These are phyloP conservation scores for Lactuca saligna DNA, from an alignment of 129 eudicot species.

Conservation along the genomic window DNA sequence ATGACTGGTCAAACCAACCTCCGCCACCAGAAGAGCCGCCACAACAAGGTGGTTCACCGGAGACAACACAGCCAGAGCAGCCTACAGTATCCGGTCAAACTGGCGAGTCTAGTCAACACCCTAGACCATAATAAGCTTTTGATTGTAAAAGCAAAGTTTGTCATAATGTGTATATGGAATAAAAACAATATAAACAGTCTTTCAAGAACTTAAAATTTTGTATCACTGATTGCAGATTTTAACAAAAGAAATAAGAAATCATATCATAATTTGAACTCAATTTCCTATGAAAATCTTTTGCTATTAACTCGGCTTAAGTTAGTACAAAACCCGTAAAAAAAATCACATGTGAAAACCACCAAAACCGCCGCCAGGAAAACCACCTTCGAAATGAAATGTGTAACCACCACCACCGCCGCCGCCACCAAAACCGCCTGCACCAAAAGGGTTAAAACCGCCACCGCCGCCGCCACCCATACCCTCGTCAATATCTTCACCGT, in stretches of 20 bases:
- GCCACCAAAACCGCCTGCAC: slow-evolving; percentile 95
- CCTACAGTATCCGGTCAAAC: slow-evolving; percentile 32
- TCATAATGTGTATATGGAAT: not conserved
- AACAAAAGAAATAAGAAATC: slow-evolving; percentile 22
- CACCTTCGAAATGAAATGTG: slow-evolving; percentile 93
- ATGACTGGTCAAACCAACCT: slow-evolving; percentile 34
- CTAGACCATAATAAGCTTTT: slow-evolving; percentile 1
- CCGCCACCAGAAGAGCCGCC: slow-evolving; percentile 35
- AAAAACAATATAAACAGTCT: not conserved
- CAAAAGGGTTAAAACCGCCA: slow-evolving; percentile 89
- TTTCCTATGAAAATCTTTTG: slow-evolving; percentile 25
- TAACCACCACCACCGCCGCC: slow-evolving; percentile 71
- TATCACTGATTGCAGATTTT: slow-evolving; percentile 19
- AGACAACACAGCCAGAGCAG: slow-evolving; percentile 32
- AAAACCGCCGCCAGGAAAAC: slow-evolving; percentile 81
- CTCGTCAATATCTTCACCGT: slow-evolving; percentile 90
- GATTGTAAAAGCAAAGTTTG: slow-evolving; percentile 2
- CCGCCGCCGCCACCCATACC: slow-evolving; percentile 87
- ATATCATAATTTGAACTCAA: slow-evolving; percentile 25
- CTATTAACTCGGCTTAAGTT: slow-evolving; percentile 24
- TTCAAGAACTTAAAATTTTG: not conserved
- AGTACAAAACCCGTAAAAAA: slow-evolving; percentile 10
- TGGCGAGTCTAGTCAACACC: slow-evolving; percentile 13
- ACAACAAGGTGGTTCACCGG: slow-evolving; percentile 29
- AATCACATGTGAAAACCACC: slow-evolving; percentile 76